Conservation (phyloP, 352 stramenopile species). For the Peronospora destructor region DNA sequence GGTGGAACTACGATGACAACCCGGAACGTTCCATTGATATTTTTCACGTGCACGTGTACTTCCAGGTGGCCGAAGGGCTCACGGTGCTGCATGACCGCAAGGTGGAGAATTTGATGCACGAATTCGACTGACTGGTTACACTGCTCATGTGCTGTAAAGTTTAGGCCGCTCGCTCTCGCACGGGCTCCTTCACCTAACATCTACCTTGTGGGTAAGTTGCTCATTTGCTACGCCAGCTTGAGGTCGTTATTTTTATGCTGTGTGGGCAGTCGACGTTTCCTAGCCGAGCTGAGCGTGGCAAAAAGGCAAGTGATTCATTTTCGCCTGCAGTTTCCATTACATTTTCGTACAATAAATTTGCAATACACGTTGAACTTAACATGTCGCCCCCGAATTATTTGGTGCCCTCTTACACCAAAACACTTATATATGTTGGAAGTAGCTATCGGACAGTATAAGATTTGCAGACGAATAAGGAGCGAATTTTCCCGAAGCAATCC, state of each 20-base stretch:
- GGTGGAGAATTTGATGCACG: slow-evolving; percentile 65
- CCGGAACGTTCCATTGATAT: slow-evolving; percentile 85
- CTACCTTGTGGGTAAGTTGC: slow-evolving; percentile 22
- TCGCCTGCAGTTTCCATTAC: not conserved
- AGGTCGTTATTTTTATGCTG: slow-evolving; percentile 30
- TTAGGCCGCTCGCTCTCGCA: slow-evolving; percentile 15
- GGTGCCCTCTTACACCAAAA: slow-evolving; percentile 9
- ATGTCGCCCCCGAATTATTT: too few species aligned
- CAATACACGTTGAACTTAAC: slow-evolving; percentile 16
- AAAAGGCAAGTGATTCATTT: not conserved
- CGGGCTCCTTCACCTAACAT: slow-evolving; percentile 11
- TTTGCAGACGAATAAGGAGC: too few species aligned
- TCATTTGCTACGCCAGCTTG: slow-evolving; percentile 7
- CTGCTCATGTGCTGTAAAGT: slow-evolving; percentile 22
- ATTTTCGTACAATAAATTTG: slow-evolving; percentile 11
- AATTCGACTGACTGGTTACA: slow-evolving; percentile 48
- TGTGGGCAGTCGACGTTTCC: slow-evolving; percentile 5
- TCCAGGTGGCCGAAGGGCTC: slow-evolving; percentile 52
- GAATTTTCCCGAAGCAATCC: too few species aligned
- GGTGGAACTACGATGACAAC: slow-evolving; percentile 88
- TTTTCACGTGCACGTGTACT: slow-evolving; percentile 88
- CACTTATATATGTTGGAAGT: too few species aligned
- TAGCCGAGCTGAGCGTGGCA: slow-evolving; percentile 2
- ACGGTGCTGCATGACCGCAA: slow-evolving; percentile 56
- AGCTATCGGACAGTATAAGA: too few species aligned